A percentile compares a stretch with the other conserved stretches of the same genome.
phyloP scores from a whole-genome alignment of 495 filamentous ascomycete genomes.

The Aspergillus kassunensis region DNA sequence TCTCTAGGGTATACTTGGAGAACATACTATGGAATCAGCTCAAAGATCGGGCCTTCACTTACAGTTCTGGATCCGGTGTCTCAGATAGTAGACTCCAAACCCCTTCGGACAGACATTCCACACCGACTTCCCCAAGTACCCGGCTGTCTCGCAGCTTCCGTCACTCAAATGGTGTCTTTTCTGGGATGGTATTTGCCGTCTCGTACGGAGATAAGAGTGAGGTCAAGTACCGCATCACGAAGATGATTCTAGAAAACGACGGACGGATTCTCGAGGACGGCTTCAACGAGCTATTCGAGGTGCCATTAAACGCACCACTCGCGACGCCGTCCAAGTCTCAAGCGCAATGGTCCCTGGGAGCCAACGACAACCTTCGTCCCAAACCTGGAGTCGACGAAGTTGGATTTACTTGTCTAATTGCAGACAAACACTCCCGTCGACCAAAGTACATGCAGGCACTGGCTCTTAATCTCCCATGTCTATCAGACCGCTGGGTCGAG shows the following conservation, averaged over 20 bases:
- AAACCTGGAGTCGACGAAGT: conserved; percentile 47
- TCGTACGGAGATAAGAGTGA: conserved; percentile 60
- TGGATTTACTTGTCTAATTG: conserved; percentile 81
- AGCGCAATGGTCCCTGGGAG: conserved; percentile 3
- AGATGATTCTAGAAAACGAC: conserved; percentile 57
- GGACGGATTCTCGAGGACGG: conserved; percentile 69
- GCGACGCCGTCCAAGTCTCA: conserved; percentile 27
- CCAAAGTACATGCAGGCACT: conserved; percentile 95
- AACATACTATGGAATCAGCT: conserved; percentile 47
- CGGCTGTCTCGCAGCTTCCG: conserved; percentile 37
- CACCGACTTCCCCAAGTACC: conserved; percentile 40
- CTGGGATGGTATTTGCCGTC: conserved; percentile 76
- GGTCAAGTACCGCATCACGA: conserved; percentile 45
- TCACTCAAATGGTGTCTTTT: conserved; percentile 50
- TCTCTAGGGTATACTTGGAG: conserved; percentile 47
- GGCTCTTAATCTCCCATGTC: conserved; percentile 81
- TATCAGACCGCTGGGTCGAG: conserved; percentile 74
- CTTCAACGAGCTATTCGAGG: conserved; percentile 80
- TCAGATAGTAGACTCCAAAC: conserved; percentile 31
- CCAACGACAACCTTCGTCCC: conserved; percentile 38
- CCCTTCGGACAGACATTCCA: conserved; percentile 37
- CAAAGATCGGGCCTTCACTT: conserved; percentile 41
- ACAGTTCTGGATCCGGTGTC: conserved; percentile 19
- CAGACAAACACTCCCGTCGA: conserved; percentile 81
- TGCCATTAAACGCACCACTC: conserved; percentile 34